phyloP scores from a whole-genome alignment of 495 filamentous ascomycete genomes.

The Penicillium subrubescens region DNA sequence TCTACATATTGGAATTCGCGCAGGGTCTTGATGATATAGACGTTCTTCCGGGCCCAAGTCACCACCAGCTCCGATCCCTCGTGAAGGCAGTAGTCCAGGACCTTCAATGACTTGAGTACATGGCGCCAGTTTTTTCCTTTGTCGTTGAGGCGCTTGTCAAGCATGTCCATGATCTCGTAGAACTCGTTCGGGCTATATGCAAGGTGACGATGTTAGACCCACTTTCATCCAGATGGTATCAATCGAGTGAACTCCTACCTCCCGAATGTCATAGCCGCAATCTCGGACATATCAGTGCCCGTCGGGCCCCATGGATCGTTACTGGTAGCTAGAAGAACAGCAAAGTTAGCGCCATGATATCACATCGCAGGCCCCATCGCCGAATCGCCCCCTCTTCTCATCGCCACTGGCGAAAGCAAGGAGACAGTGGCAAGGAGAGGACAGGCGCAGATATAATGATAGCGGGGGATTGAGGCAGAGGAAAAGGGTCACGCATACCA shows the following conservation, averaged over 20 bases:
- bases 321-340: constrained; percentile 72
- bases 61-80: constrained; percentile 97
- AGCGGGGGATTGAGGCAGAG: neutral
- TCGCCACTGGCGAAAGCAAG: constrained; percentile 2
- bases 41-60: constrained; percentile 96
- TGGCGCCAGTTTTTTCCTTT: constrained; percentile 99
- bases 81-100: constrained; percentile 97
- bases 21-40: constrained; percentile 98
- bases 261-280: constrained; percentile 95
- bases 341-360: constrained; percentile 7
- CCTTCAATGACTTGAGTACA: constrained; percentile 96
- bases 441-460: neutral
- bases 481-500: constrained; percentile 62
- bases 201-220: constrained; percentile 21
- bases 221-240: neutral
- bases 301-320: constrained; percentile 99
- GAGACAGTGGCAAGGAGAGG: constrained; percentile 16
- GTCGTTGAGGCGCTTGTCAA: constrained; percentile 98
- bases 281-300: constrained; percentile 98
- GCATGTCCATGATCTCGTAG: constrained; percentile 99
- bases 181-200: constrained; percentile 83
- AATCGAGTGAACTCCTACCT: constrained; percentile 60
- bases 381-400: neutral
- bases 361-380: neutral
- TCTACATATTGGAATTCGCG: constrained; percentile 96